Base-by-base conservation (phyloP, 2,329 filamentous ascomycete genomes). In the Colletotrichum acutatum region DNA sequence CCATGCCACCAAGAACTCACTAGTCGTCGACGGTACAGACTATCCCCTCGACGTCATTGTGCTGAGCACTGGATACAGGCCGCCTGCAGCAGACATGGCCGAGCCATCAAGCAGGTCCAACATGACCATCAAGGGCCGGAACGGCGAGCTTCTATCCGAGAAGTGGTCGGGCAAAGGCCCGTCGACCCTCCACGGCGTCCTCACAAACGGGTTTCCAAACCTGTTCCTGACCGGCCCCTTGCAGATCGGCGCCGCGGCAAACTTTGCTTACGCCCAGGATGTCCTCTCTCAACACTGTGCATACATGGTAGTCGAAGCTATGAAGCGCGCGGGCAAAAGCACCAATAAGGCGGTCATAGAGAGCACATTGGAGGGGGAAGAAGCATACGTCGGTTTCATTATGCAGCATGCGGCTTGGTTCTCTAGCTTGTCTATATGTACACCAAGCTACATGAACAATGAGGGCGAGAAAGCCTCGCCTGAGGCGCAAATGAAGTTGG, bases 181-280 rank as follows among this genome's bases (percentile, higher is more conserved):
- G 0, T 76, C 81, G 0, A 90, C 89, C 0, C 81, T 91, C 0
- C 89, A 91, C 77, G 89, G 88, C 11, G 78, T 86, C 6, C 78
- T 83, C 5, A 84, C 81, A 0, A 79, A 81, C 74, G 84, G 82
- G 0, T 91, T 91, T 71, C 89, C 89, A 1, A 91, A 91, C 75
- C 75, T 90, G 59, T 87, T 89, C 83, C 85, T 86, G 76, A 76
- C 83, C 0, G 84, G 84, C 14, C 76, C 83, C 0, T 68, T 78
- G n/a, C 88, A 90, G 78, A 76, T 80, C 1, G 83, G 79, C 46
- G 78, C 81, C 1, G 79, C 81, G 1, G 77, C 79, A 1, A 88
- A 87, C 75, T 82, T 82, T 28, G 78, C 79, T 53, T 83, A 81
- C 49, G 74, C 78, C 1, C 76, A 85, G 5, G 83, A 85, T 32